Conservation (phyloP, 345 rosid species). For the Eucalyptus rudis region DNA sequence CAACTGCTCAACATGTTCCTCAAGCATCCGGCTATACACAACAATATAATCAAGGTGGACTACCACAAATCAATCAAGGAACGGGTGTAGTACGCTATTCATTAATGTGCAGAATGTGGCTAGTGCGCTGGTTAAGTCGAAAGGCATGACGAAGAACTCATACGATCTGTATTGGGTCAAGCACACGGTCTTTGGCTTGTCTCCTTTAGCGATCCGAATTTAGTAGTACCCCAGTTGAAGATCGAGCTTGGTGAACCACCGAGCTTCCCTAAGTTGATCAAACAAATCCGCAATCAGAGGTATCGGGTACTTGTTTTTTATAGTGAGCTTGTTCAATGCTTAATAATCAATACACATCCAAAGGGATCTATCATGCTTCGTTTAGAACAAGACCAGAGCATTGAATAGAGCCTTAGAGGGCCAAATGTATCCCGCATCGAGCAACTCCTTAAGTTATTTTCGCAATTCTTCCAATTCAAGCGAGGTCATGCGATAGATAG, state of each 20-base stretch:
- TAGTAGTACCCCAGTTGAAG: neutral
- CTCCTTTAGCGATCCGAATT: neutral
- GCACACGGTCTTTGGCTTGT: neutral
- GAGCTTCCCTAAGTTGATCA: neutral
- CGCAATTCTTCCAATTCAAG: too few relatives aligned
- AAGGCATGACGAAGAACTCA: neutral
- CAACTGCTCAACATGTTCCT: neutral
- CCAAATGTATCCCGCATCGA: rapidly evolving
- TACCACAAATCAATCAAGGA: neutral
- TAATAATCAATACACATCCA: neutral
- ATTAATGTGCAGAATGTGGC: neutral
- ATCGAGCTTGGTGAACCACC: neutral
- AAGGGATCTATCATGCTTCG: neutral
- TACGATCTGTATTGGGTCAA: neutral
- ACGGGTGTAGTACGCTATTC: neutral
- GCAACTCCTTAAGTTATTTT: too few relatives aligned
- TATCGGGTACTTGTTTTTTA: neutral
- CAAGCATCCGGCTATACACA: neutral
- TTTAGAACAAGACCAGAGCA: neutral
- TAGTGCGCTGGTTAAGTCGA: neutral
- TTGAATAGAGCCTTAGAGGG: rapidly evolving
- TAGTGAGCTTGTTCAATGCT: neutral
- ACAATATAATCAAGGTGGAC: neutral
- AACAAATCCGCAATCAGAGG: neutral
- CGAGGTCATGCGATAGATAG: too few relatives aligned